These are phyloP conservation scores for Amphibolis antarctica DNA, from an alignment of 106 monocot species.

Conservation along the genomic window DNA sequence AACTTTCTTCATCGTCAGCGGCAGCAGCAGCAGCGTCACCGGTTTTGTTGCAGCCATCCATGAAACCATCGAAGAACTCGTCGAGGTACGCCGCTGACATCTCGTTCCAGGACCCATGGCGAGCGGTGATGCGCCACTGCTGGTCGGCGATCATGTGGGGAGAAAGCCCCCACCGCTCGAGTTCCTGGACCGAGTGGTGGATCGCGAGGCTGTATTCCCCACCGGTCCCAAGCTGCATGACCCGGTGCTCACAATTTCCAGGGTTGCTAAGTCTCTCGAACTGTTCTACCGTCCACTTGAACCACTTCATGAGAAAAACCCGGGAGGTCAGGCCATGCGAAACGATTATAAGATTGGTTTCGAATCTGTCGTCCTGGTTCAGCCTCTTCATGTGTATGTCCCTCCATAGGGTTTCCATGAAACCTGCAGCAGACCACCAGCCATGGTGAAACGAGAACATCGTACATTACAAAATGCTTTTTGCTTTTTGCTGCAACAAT, in stretches of 20 bases:
- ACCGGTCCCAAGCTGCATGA: constrained; percentile 71
- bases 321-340: constrained; percentile 78
- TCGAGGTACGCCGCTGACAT: constrained; percentile 28
- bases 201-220: constrained; percentile 86
- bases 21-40: no score
- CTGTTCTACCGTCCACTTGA: constrained; percentile 97
- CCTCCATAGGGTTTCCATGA: constrained; percentile 90
- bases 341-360: constrained; percentile 73
- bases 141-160: constrained; percentile 85
- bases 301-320: constrained; percentile 99
- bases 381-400: constrained; percentile 88
- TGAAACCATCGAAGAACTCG: constrained; percentile 35
- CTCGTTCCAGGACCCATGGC: constrained; percentile 36
- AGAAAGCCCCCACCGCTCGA: constrained; percentile 74
- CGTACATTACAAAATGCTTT: not conserved
- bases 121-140: constrained; percentile 51
- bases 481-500: not conserved
- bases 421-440: constrained; percentile 25
- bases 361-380: constrained; percentile 42
- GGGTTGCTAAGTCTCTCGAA: constrained; percentile 81
- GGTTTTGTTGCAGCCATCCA: constrained; percentile 1
- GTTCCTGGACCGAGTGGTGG: constrained; percentile 64
- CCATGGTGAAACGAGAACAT: not conserved
- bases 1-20: not conserved
- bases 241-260: constrained; percentile 79